These are phyloP conservation scores for Dioscorea zingiberensis DNA, from an alignment of 106 monocot species.

Conservation along the genomic window DNA sequence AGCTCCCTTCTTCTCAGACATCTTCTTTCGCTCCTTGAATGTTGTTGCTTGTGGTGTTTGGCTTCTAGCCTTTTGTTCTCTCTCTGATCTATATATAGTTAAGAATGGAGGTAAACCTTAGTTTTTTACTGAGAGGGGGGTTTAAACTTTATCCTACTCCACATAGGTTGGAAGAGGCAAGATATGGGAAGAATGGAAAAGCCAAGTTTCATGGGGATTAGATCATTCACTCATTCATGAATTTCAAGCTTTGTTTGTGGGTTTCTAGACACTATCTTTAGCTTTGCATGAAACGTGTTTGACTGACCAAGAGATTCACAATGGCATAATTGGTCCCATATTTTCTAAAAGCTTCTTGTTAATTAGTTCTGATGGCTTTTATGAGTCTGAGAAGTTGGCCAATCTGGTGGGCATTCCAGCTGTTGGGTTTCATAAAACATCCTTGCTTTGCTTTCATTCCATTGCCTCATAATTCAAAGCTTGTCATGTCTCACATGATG, in stretches of 20 bases:
- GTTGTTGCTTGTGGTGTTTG: not conserved
- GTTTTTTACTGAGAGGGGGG: too few relatives aligned
- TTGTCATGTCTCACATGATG: too few relatives aligned
- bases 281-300: conserved; percentile 46
- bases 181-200: not conserved
- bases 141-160: too few relatives aligned
- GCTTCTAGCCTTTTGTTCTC: not conserved
- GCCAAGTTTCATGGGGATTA: not conserved
- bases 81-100: not conserved
- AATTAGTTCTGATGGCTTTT: too few relatives aligned
- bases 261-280: conserved; percentile 14
- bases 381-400: too few relatives aligned
- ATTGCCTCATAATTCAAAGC: too few relatives aligned
- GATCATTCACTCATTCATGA: not conserved
- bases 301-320: conserved; percentile 31
- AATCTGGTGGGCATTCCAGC: too few relatives aligned
- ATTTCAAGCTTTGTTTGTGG: not conserved
- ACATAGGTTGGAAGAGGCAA: not conserved
- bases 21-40: not conserved
- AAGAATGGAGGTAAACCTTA: too few relatives aligned
- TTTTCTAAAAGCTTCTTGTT: too few relatives aligned
- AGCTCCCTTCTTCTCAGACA: not conserved
- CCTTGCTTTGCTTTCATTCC: too few relatives aligned
- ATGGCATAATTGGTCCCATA: not conserved
- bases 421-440: too few relatives aligned